Evolutionary conservation across 1,284 basidiomycete genomes (phyloP), one percentile per base, ranked within the genome.

Genomic region (Puccinia brachypodii): DNA sequence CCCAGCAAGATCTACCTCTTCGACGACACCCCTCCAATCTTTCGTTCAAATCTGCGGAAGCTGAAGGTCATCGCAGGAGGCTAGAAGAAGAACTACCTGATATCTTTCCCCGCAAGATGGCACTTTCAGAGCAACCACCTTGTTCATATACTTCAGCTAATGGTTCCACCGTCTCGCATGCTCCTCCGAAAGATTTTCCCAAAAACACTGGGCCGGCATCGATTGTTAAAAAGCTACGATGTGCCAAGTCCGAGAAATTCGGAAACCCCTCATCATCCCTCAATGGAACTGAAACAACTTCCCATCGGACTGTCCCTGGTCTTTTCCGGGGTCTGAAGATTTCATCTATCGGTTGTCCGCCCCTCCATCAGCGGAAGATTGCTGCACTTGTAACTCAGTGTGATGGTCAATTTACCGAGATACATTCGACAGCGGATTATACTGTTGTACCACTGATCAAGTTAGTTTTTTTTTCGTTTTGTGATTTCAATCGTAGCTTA

Each of bases 401-500:
- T 71, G 78, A 69, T 47, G 78, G 68, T 33, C 68, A 64, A 66
- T 56, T 81, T 28, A 74, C 71, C n/a, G 68, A 69, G 33, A 28
- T 36, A n/a, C 78, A 81, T 22, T 56, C 53, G 3, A n/a, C 58
- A 28, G 69, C 78, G 25, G 78, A 81, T 58, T 81, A 81, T 66
- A 81, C 78, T 2, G 72, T 81, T 40, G 71, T 81, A 11, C 68
- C 78, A 60, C 71, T 56, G 22, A 31, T 81, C 25, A 81, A 81
- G 78, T 81, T 4, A 81, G 78, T 36, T n/a, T 44, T 28, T 44
- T 64, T 8, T 8, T 33, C 3, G 28, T 81, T 42, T 28, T 8
- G 13, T 80, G 28, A 40, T 56, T 22, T 69, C 50, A 38, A 28
- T 28, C 40, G 19, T 42, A 38, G 69, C 47, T 79, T 16, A 66